phyloP scores from a whole-genome alignment of 495 filamentous ascomycete species.

The Cryomyces minteri region DNA sequence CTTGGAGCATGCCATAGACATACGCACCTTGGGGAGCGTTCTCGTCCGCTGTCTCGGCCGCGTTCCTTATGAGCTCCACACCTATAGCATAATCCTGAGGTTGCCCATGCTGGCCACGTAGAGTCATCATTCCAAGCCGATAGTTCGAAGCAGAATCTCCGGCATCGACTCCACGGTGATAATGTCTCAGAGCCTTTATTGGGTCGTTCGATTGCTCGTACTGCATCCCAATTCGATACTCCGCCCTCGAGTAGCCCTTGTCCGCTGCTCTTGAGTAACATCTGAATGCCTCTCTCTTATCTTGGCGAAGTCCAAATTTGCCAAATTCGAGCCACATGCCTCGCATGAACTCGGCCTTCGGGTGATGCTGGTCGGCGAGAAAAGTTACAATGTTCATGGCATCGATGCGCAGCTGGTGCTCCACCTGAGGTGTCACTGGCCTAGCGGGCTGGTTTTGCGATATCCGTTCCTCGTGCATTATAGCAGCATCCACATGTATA shows the following conservation, averaged over 20 bases:
- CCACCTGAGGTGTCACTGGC: conserved; percentile 61
- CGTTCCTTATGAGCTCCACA: conserved; percentile 60
- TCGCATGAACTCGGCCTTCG: conserved; percentile 84
- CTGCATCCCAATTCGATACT: conserved; percentile 97
- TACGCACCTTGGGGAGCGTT: conserved; percentile 96
- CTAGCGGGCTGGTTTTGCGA: conserved; percentile 45
- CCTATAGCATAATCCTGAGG: conserved; percentile 61
- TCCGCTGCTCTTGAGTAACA: conserved; percentile 75
- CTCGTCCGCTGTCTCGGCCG: conserved; percentile 82
- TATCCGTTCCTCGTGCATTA: conserved; percentile 45
- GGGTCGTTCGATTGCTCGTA: conserved; percentile 87
- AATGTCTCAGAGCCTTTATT: conserved; percentile 77
- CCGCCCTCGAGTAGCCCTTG: conserved; percentile 78
- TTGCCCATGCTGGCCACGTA: conserved; percentile 83
- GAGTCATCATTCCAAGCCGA: conserved; percentile 91
- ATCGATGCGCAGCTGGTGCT: conserved; percentile 73
- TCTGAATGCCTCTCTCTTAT: conserved; percentile 86
- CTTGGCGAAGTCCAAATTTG: conserved; percentile 72
- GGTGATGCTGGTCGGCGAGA: conserved; percentile 77
- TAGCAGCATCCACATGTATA: conserved; percentile 69
- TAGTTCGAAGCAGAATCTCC: conserved; percentile 90
- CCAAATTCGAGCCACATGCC: conserved; percentile 98
- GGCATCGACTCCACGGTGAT: conserved; percentile 54
- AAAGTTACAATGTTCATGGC: conserved; percentile 84
- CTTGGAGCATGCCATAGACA: conserved; percentile 89